phyloP scores from a whole-genome alignment of 2,329 filamentous ascomycete genomes.

The Aspergillus versicolor region DNA sequence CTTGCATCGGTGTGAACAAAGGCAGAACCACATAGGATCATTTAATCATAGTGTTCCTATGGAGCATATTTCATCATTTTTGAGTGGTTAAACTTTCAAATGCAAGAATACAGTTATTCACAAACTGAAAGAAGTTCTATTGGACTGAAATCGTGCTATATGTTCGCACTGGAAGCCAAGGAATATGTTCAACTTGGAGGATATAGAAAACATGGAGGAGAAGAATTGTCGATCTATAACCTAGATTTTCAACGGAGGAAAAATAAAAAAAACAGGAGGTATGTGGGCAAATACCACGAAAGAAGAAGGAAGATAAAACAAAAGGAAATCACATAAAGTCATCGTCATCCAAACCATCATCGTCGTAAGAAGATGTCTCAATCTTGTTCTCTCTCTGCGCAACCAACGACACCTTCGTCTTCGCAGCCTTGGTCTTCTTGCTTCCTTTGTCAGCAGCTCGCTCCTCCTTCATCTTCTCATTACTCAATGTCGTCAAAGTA shows the following conservation, averaged over 20 bases:
- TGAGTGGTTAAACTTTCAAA: neutral
- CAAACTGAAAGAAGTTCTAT: neutral
- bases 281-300: neutral
- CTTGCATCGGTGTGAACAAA: neutral
- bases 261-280: slow-evolving; percentile 1
- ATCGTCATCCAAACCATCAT: slow-evolving; percentile 74
- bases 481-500: slow-evolving; percentile 81
- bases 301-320: slow-evolving; percentile 15
- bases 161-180: neutral
- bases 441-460: slow-evolving; percentile 89
- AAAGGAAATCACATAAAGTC: slow-evolving; percentile 47
- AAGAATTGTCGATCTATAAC: slow-evolving; percentile 2
- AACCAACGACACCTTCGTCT: slow-evolving; percentile 85
- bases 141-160: neutral
- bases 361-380: slow-evolving; percentile 77
- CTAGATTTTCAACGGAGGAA: slow-evolving; percentile 6
- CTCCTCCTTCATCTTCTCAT: slow-evolving; percentile 99
- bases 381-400: slow-evolving; percentile 57
- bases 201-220: neutral
- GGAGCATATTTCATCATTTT: too few species aligned
- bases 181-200: slow-evolving; percentile 2
- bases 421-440: slow-evolving; percentile 96
- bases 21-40: too few species aligned
- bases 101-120: too few species aligned
- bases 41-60: too few species aligned